Base-by-base conservation (phyloP, 2,329 filamentous ascomycete genomes). In the Phialophora verrucosa region DNA sequence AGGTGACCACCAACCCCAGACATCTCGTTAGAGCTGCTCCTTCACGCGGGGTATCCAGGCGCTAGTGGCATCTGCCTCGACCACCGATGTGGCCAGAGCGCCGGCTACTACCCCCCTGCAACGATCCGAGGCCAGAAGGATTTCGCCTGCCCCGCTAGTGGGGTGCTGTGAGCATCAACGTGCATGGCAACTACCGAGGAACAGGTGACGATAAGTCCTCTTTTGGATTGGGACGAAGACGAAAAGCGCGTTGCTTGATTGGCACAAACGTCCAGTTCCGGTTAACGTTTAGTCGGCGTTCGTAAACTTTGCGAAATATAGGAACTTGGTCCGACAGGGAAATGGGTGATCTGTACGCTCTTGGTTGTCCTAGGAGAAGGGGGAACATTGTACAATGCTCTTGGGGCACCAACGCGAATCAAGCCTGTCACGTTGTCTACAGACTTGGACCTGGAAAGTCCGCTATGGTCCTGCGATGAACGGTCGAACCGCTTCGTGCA, bases 151-250 rank as follows among this genome's bases (percentile, higher is more conserved):
- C 29, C 25, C 27, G 53, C 29, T 31, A 29, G 25, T 55, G 10
- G 29, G 29, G 29, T 17, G 29, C 14, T 29, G 8, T 12, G 53
- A 35, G 17, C 20, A 10, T 51, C 59, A 31, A 62, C 53, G 17
- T 64, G 61, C 61, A 62, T 64, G 57, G 53, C 56, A 62, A 44
- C 38, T 61, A 61, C 65, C 65, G 61, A 67, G 65, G 65, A 44
- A 55, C 29, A 2, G 27, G 27, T n/a, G 17, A n/a, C 27, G 12
- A 8, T 11, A 2, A n/a, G 12, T 14, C 49, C 49, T 14, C 23
- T 17, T 11, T 6, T 10, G 11, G 10, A 5, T 51, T 17, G 4
- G 7, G 49, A 51, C 8, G 20, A 51, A 25, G 49, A 29, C 23
- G 49, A 51, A 10, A 23, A 51, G 20, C 44, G 25, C 25, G 14